phyloP scores from a whole-genome alignment of 2,329 filamentous ascomycete species.

The Geoglossum cookeanum region DNA sequence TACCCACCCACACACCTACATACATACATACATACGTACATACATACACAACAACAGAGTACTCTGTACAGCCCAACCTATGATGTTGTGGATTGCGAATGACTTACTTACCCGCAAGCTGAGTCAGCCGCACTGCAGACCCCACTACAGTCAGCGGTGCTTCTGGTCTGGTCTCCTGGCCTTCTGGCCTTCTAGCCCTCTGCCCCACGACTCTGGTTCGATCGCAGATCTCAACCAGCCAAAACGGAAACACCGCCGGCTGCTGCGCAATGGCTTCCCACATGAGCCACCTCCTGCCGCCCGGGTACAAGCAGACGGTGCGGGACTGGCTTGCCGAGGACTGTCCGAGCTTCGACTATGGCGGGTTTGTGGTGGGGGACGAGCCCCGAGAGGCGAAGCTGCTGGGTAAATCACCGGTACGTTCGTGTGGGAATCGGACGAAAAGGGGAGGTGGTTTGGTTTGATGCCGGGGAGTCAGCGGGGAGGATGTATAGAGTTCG shows the following conservation, averaged over 20 bases:
- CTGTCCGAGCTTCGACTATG: constrained; percentile 91
- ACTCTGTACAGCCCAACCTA: too few relatives aligned
- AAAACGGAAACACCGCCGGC: neutral
- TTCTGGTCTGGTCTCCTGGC: too few relatives aligned
- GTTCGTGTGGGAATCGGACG: constrained; percentile 7
- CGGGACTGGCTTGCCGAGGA: constrained; percentile 85
- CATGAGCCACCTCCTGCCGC: constrained; percentile 57
- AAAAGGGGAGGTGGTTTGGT: neutral
- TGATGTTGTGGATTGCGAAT: too few relatives aligned
- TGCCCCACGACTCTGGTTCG: constrained; percentile 30
- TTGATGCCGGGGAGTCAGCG: neutral
- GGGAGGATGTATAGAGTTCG: too few relatives aligned
- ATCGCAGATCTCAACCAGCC: too few relatives aligned
- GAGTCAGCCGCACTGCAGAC: too few relatives aligned
- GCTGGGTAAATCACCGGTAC: constrained; percentile 36
- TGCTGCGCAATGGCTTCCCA: constrained; percentile 14
- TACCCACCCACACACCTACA: too few relatives aligned
- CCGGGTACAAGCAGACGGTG: constrained; percentile 65
- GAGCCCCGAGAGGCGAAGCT: constrained; percentile 25
- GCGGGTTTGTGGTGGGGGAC: constrained; percentile 80
- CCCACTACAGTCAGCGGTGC: constrained; percentile 8
- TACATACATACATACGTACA: too few relatives aligned
- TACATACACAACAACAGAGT: too few relatives aligned
- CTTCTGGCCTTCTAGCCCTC: too few relatives aligned
- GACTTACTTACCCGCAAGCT: too few relatives aligned